Evolutionary conservation across 495 filamentous ascomycete species (phyloP), one percentile per base, ranked within the genome.

Genomic region (Daldinia loculata): DNA sequence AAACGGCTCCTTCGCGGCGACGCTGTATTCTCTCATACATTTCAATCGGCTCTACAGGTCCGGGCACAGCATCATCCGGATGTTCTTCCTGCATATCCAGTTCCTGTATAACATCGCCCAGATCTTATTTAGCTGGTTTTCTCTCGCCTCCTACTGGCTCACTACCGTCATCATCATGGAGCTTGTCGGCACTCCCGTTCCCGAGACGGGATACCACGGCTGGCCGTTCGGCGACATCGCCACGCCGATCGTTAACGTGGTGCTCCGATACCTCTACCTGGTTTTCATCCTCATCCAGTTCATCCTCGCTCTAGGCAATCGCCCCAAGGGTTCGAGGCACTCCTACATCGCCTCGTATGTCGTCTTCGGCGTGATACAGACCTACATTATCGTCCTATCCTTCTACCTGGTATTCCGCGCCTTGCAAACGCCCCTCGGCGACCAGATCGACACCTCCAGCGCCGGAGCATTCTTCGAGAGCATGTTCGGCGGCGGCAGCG

Each of bases 41-140:
- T 99, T 99, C 73, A 93, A 93, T 30, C 92, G 94, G 41, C 96
- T 99, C 92, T 99, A 98, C 87, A 95, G 94, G 86, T 93, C 90
- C 79, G 93, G 95, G 29, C 95, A 99, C 81, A 98, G 96, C 85
- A 86, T 98, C 61, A 77, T 99, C 60, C 93, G 95, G 78, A 97
- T 98, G 95, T 93, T 98, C 85, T 97, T 99, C 87, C 89, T 99
- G 78, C 95, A 98, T 83, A 84, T 98, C 60, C 95, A 99, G 82
- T 89, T 98, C 79, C 74, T 98, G 69, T 99, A 99, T 85, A 98
- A 98, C 82, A 84, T 95, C 75, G 91, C 91, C 80, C 91, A 92
- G 67, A 89, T 93, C 60, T 84, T 97, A 76, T 89, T 98, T 77
- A 91, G 94, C 66, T 99, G 96, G 96, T 98, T 99, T 80, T 89